Conservation (phyloP, 352 stramenopile genomes). For the Elongisporangium anandrum region DNA sequence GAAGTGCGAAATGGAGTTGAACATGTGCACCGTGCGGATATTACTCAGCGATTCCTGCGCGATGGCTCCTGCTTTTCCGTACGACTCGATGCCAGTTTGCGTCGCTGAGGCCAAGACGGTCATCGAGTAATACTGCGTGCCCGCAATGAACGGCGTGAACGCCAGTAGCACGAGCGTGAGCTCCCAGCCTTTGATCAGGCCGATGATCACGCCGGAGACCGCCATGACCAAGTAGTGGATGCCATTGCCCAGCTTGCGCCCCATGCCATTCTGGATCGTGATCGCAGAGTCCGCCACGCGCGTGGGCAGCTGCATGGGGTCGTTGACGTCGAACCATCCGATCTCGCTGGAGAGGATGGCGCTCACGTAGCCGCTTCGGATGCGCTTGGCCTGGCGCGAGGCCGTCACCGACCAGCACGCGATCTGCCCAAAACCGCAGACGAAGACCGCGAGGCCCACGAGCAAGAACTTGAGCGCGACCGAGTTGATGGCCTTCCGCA, state of each 20-base stretch:
- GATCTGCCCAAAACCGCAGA: constrained; percentile 35
- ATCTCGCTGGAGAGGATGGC: constrained; percentile 42
- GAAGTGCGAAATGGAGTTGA: constrained; percentile 37
- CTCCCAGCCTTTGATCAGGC: constrained; percentile 43
- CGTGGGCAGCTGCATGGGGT: constrained; percentile 35
- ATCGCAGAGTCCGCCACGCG: constrained; percentile 28
- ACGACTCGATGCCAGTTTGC: constrained; percentile 16
- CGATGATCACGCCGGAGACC: constrained; percentile 37
- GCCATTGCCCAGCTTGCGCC: constrained; percentile 33
- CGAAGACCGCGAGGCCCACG: constrained; percentile 20
- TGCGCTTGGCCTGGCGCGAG: constrained; percentile 38
- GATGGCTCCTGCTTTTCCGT: constrained; percentile 31
- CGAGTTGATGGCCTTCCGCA: constrained; percentile 18
- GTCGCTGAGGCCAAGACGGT: constrained; percentile 18
- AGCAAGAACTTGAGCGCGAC: constrained; percentile 26
- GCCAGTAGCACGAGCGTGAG: constrained; percentile 48
- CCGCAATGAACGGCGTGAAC: constrained; percentile 33
- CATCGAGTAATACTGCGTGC: constrained; percentile 16
- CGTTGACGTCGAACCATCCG: constrained; percentile 50
- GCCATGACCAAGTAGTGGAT: constrained; percentile 28
- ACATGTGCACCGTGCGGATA: constrained; percentile 51
- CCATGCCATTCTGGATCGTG: constrained; percentile 41
- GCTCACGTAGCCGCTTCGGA: constrained; percentile 30
- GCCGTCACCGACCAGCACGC: constrained; percentile 44
- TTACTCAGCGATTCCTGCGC: constrained; percentile 50